Conservation (phyloP, 768 basidiomycete species). For the Suillus spraguei region DNA sequence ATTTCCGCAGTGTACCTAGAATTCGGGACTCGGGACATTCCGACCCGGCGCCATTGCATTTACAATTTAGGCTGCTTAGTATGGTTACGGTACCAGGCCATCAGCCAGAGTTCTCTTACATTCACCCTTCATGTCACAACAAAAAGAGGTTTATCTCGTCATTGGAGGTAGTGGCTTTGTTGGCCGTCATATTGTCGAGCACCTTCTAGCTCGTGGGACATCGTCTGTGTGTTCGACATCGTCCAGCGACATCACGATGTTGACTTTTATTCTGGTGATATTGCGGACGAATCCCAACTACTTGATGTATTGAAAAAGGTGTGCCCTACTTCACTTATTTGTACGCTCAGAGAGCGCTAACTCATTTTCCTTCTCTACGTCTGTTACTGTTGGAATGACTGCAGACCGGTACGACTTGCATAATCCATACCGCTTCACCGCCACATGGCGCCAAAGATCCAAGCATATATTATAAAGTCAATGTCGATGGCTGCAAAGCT, state of each 20-base stretch:
- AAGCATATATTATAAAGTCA: slow-evolving; percentile 87
- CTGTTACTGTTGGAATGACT: background rate
- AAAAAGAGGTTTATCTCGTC: slow-evolving; percentile 79
- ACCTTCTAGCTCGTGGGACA: slow-evolving; percentile 78
- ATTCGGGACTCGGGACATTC: too few species aligned
- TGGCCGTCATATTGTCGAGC: slow-evolving; percentile 89
- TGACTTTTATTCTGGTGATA: slow-evolving; percentile 88
- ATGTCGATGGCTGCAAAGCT: slow-evolving; percentile 87
- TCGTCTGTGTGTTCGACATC: slow-evolving; percentile 87
- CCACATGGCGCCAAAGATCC: slow-evolving; percentile 68
- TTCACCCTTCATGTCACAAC: slow-evolving; percentile 12
- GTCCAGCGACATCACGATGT: slow-evolving; percentile 89
- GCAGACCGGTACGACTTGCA: slow-evolving; percentile 82
- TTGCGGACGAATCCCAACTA: slow-evolving; percentile 76
- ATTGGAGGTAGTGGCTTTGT: slow-evolving; percentile 95
- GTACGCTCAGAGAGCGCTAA: background rate
- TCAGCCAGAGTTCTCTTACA: background rate
- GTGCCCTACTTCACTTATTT: slow-evolving; percentile 21
- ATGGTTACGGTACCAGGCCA: too few species aligned
- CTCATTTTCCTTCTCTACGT: background rate
- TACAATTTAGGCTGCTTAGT: too few species aligned
- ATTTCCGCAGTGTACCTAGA: too few species aligned
- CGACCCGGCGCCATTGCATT: too few species aligned
- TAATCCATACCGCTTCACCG: slow-evolving; percentile 94
- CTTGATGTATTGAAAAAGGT: slow-evolving; percentile 75